Percentiles rank a stretch among this genome's conserved stretches.
phyloP scores from a whole-genome alignment of 495 filamentous ascomycete genomes.

The Tuber indicum region DNA sequence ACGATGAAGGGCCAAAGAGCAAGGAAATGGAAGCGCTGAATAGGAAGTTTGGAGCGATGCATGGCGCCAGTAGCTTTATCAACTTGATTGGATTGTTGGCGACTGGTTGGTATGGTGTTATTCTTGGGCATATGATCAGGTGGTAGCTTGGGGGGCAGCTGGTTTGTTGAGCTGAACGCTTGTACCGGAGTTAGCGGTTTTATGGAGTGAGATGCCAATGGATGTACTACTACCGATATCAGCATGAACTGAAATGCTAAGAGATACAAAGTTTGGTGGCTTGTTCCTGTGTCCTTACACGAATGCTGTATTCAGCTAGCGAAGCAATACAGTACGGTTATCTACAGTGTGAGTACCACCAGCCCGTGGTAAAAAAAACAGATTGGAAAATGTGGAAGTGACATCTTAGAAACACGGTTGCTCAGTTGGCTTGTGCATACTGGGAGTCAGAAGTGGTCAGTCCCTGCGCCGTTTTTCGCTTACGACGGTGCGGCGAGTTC shows the following conservation, averaged over 20 bases:
- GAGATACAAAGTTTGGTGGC: not conserved
- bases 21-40: conserved; percentile 77
- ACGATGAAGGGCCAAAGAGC: conserved; percentile 66
- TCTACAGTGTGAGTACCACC: too few relatives aligned
- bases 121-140: conserved; percentile 45
- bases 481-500: too few relatives aligned
- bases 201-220: not conserved
- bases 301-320: not conserved
- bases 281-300: not conserved
- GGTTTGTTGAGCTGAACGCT: not conserved
- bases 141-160: not conserved
- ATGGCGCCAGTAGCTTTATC: conserved; percentile 67
- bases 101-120: conserved; percentile 65
- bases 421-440: too few relatives aligned
- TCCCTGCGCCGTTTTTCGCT: too few relatives aligned
- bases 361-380: too few relatives aligned
- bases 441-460: too few relatives aligned
- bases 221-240: not conserved
- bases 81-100: conserved; percentile 64
- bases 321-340: too few relatives aligned
- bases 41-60: conserved; percentile 67
- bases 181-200: not conserved
- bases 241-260: not conserved
- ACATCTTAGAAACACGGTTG: too few relatives aligned
- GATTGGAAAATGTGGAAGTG: too few relatives aligned